Conservation (phyloP, 768 basidiomycete species). For the Russula brevipes region DNA sequence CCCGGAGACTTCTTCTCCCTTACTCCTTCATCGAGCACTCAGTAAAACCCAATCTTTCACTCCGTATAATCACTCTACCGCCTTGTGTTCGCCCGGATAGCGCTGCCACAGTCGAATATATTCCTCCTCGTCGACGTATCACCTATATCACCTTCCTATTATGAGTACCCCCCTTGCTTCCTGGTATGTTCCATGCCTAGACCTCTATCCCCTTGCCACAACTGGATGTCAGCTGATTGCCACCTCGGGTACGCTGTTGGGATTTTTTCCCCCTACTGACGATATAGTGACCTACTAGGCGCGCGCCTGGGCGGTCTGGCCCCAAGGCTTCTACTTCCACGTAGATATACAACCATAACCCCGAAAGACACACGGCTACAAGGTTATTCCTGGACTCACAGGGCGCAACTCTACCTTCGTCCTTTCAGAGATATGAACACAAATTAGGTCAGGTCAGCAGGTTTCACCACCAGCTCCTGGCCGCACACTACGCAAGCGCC, state of each 20-base stretch:
- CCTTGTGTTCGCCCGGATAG: background rate
- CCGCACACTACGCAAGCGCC: background rate
- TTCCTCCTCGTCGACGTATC: background rate
- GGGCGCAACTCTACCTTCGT: background rate
- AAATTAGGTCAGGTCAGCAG: background rate
- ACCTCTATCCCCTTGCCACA: background rate
- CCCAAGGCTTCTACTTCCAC: background rate
- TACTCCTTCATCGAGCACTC: background rate
- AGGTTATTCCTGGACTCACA: background rate
- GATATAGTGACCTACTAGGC: background rate
- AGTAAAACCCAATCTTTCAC: too few species aligned
- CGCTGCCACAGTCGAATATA: background rate
- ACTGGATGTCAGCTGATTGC: conserved; percentile 1
- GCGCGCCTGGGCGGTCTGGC: background rate
- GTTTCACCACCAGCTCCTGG: background rate
- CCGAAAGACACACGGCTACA: background rate
- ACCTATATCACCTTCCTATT: background rate
- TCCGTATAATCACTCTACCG: background rate
- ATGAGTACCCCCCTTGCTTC: background rate
- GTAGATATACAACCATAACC: background rate
- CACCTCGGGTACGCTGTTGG: background rate
- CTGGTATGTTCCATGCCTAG: background rate
- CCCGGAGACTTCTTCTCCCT: too few species aligned
- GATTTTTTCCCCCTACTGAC: background rate
- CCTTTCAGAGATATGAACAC: background rate